Base-by-base conservation (phyloP, 1,139 yeast genomes). In the Wickerhamiella pararugosa region DNA sequence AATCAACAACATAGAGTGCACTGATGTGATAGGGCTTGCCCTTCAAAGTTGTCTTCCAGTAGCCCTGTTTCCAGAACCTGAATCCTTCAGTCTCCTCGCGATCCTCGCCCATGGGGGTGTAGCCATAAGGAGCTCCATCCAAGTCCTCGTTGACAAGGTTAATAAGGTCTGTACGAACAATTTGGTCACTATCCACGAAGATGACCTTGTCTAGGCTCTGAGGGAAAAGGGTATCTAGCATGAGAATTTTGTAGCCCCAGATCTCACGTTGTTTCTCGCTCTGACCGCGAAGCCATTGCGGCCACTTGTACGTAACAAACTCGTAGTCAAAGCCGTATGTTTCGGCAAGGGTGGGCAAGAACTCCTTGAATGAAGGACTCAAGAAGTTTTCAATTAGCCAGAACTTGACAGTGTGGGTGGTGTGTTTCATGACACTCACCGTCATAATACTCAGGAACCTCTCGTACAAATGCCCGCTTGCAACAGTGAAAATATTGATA, bases 41-140 rank as follows among this genome's bases (percentile, higher is more conserved):
- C 31, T 71, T 69, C 36, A 87, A 63, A 28, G 73, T 71, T 4
- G 68, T 67, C 44, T 73, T 63, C 98, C 98, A 90, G 58, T 84
- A 90, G 0, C 97, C 97, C 49, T 75, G 73, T 54, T 84, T 79
- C 98, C 98, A 90, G 62, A 90, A 90, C 44, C 94, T 65, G 57
- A 70, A 80, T 0, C 92, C 94, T 53, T 79, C 87, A 78, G 79
- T 81, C 51, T 81, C 94, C 29, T 63, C 60, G 41, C 90, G 66
- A 1, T 87, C 76, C 43, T 83, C 93, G 51, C 94, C 75, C 94
- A 83, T 82, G 11, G 94, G 94, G 0, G 86, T 73, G 54, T 77
- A 82, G 0, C 87, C 94, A 56, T 83, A 82, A 0, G 92, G 82
- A 0, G 86, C 82, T 5, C 83, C 93, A 38, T 78, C 64, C 46